phyloP scores from a whole-genome alignment of 1,139 yeast species.

The Pichia inconspicua region DNA sequence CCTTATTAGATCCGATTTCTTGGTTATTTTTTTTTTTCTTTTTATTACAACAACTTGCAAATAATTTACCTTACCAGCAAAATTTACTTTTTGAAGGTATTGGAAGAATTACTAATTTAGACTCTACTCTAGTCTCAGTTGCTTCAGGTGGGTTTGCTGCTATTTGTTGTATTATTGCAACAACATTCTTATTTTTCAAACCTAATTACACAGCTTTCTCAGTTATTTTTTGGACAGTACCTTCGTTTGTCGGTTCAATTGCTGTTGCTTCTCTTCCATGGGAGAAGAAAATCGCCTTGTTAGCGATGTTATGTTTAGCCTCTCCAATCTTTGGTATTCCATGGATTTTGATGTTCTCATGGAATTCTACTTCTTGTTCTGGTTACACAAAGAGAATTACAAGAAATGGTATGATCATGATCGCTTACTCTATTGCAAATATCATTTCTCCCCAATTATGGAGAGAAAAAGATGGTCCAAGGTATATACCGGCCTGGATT shows the following conservation, averaged over 20 bases:
- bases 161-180: conserved; percentile 20
- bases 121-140: conserved; percentile 45
- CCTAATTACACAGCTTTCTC: conserved; percentile 30
- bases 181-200: conserved; percentile 16
- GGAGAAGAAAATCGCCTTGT: conserved; percentile 34
- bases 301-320: conserved; percentile 37
- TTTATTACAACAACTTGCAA: conserved; percentile 34
- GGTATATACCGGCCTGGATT: conserved; percentile 44
- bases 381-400: conserved; percentile 37
- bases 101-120: conserved; percentile 32
- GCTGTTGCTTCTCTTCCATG: conserved; percentile 37
- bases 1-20: conserved; percentile 33
- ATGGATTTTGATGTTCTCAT: conserved; percentile 36
- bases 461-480: conserved; percentile 34
- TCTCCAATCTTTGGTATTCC: conserved; percentile 35
- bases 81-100: conserved; percentile 32
- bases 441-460: conserved; percentile 42
- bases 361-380: conserved; percentile 31
- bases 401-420: conserved; percentile 35
- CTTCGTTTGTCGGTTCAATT: conserved; percentile 39
- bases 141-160: conserved; percentile 23
- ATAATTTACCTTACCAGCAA: conserved; percentile 37
- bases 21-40: conserved; percentile 32
- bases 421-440: conserved; percentile 34
- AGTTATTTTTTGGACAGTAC: conserved; percentile 34